Evolutionary conservation across 1,139 yeast genomes (phyloP), one percentile per base, ranked within the genome.

Genomic region (Hyphopichia khmerensis): DNA sequence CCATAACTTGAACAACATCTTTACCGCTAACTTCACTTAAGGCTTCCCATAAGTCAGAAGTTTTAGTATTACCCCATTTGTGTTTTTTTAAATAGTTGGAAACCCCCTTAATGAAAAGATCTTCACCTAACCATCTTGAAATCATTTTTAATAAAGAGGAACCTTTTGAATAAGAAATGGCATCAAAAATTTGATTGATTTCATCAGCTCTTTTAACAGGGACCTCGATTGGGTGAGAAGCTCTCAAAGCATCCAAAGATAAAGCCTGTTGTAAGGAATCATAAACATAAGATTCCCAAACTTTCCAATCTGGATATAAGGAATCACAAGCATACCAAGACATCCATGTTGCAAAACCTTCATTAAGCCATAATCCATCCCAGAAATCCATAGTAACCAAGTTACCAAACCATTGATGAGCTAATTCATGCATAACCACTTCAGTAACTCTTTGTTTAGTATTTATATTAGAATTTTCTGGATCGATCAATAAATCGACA

Each of bases 321-420:
- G 79, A 72, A 62, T 87, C 86, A 53, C 87, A 80, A 3, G 95
- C 87, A 55, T 80, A 77, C 82, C 87, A 86, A 3, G 93, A 87
- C 74, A 87, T 87, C 91, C 87, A 85, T 40, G 93, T 86, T 41
- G 93, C 95, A 59, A 86, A 86, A 23, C 96, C 96, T 67, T 88
- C 96, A 63, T 88, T 88, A 52, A 88, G 77, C 95, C 96, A 88
- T 50, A 88, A 77, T 47, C 87, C 95, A 63, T 88, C 95, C 96
- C 96, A 88, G 89, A 93, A 88, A 55, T 87, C 87, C 96, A 88
- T 88, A 48, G 96, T 88, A 46, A 87, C 96, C 56, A 88, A 72
- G 65, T 88, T 84, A 51, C 96, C 96, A 62, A 88, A 88, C 96
- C 96, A 88, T 67, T 88, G 96, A 62, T 88, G 96, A 21, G 96